Evolutionary conservation across 768 basidiomycete species (phyloP), one percentile per base, ranked within the genome.

Genomic region (Holtermannia corniformis): DNA sequence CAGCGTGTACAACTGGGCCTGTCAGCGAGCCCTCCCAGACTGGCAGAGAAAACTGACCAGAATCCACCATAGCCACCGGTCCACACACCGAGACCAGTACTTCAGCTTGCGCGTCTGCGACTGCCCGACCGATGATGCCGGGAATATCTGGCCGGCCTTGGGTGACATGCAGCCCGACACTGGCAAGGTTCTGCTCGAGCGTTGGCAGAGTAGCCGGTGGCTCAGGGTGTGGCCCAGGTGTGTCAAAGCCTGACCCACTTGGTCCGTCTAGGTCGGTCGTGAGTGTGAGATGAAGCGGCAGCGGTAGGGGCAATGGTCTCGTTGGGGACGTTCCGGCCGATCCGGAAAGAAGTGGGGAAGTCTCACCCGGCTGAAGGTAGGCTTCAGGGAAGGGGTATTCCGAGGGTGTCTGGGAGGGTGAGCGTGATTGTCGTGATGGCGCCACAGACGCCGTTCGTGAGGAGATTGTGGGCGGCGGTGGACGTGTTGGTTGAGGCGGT

Each of bases 51-150:
- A n/a, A 37, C 32, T 37, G 7, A 49, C 47, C 27, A 21, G 28
- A 27, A 27, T 49, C 47, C n/a, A 20, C 19, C 10, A 49, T 20
- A 21, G 27, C 26, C 3, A 21, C 20, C 1, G 47, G 47, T 4
- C 47, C 47, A 40, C 47, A 49, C 19, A 49, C 47, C 5, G 37
- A 32, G 19, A 49, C 47, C 26, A 32, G 47, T 7, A 49, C 47
- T 19, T 37, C 19, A 1, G 27, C 47, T 37, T 49, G 22, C 32
- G 47, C 47, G 14, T 49, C 32, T 16, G 27, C 47, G 19, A 37
- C 27, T 3, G 47, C 26, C 3, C 27, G 4, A n/a, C 40, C 27
- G 23, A 49, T 10, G 47, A 49, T 49, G 22, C 27, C 32, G 14
- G 16, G 2, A 14, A 49, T 32, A 14, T 49, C 32, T 1, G 47